Conservation (phyloP, 805 yeast genomes). For the Saccharomycopsis fermentans region DNA sequence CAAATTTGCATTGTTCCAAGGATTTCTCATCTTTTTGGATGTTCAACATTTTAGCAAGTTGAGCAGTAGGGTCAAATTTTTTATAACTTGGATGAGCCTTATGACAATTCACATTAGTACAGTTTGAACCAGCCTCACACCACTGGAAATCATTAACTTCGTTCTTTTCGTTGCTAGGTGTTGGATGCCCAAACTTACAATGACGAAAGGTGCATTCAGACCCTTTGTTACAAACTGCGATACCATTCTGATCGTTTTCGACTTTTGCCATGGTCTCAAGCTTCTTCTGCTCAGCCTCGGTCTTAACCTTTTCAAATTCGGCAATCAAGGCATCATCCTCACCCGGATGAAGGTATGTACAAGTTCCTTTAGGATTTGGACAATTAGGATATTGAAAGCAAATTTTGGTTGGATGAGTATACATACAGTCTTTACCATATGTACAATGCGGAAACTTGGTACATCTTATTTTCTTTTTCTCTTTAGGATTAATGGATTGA, state of each 20-base stretch:
- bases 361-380: conserved; percentile 70
- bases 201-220: conserved; percentile 61
- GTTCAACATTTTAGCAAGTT: conserved; percentile 19
- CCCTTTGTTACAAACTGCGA: conserved; percentile 68
- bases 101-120: conserved; percentile 51
- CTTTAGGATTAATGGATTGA: conserved; percentile 19
- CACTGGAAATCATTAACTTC: conserved; percentile 58
- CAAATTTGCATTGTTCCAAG: conserved; percentile 78
- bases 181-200: conserved; percentile 89
- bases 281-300: conserved; percentile 38
- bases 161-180: conserved; percentile 71
- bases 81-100: conserved; percentile 76
- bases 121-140: conserved; percentile 50
- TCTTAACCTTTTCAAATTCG: conserved; percentile 53
- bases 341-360: conserved; percentile 74
- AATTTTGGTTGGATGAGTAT: conserved; percentile 69
- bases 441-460: conserved; percentile 62
- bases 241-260: conserved; percentile 34
- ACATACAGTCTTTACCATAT: conserved; percentile 47
- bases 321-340: conserved; percentile 69
- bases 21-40: conserved; percentile 35
- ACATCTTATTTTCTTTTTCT: conserved; percentile 51
- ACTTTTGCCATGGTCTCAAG: conserved; percentile 25
- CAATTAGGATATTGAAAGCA: conserved; percentile 74
- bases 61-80: conserved; percentile 28